Base-by-base conservation (phyloP, 306 rosid genomes). In the Dryas octopetala region DNA sequence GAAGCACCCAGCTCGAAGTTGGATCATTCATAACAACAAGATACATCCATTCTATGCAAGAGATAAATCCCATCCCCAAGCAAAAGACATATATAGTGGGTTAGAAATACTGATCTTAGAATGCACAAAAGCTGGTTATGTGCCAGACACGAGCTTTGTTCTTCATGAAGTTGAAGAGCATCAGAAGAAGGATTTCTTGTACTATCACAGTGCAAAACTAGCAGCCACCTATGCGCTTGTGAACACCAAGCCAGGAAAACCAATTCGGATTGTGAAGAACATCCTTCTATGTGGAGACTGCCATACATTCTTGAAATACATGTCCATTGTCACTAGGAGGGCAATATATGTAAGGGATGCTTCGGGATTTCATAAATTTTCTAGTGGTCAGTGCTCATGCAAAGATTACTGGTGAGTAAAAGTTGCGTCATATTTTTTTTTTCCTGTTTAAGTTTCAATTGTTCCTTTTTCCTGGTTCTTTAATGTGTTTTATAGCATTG, bases 131-230 rank as follows among this genome's bases (percentile, higher is more conserved):
- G 72, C 76, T 23, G 98, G 98, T 77, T 93, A 91, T 68, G 89
- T 76, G 71, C 96, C 97, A 50, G 96, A 91, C 80, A 84, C 90
- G 2, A 87, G 89, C 77, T 90, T 87, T 63, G 95, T 91, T 74
- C 93, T 88, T 68, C 98, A 90, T 59, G 97, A 94, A 76, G 95
- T 88, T 19, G 98, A 94, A 80, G 97, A 94, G 83, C 75, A 82
- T 61, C 96, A 88, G 77, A 91, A 91, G 88, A 82, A 81, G 78
- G 81, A 79, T 26, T 91, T 94, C 62, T 80, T 91, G 68, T 89
- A 87, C 86, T 70, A 82, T 80, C 98, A 94, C 81, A 85, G 90
- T 73, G 81, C 88, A 52, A 91, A 88, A 79, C 84, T 90, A 23
- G 94, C 96, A 28, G 93, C 91, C 67, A 77, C 96, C 78, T 94